Conservation (phyloP, 257 asterid species). For the Anisodus acutangulus region DNA sequence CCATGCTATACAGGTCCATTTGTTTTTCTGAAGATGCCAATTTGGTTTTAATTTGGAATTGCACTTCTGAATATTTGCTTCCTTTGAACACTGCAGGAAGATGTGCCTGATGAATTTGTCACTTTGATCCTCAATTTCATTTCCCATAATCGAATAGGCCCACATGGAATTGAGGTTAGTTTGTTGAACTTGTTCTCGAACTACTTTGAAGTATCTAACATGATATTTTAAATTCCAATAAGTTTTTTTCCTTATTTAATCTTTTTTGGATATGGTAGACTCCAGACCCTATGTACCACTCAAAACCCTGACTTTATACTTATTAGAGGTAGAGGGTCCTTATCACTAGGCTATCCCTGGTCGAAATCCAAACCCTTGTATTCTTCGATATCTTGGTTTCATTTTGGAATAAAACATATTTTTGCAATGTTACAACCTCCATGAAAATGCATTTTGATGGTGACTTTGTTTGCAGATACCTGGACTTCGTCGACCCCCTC, state of each 20-base stretch:
- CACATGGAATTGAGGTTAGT: conserved; percentile 82
- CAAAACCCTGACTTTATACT: not conserved
- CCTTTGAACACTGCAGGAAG: conserved; percentile 64
- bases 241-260: not conserved
- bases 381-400: not conserved
- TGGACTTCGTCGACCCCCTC: conserved; percentile 26
- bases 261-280: conserved; percentile 8
- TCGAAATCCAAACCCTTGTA: not conserved
- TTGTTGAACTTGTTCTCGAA: conserved; percentile 20
- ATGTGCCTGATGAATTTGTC: conserved; percentile 88
- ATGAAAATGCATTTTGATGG: not conserved
- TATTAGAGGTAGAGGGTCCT: not conserved
- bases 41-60: conserved; percentile 7
- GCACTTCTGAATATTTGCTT: conserved; percentile 24
- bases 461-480: conserved; percentile 38
- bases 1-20: conserved; percentile 90
- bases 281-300: not conserved
- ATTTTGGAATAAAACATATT: not conserved
- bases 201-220: not conserved
- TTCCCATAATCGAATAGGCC: conserved; percentile 81
- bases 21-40: conserved; percentile 19
- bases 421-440: not conserved
- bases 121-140: conserved; percentile 67
- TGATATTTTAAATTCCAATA: not conserved
- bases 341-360: not conserved